Evolutionary conservation across 1,139 yeast species (phyloP), one percentile per base, ranked within the genome.

Genomic region (Candida sanyaensis): DNA sequence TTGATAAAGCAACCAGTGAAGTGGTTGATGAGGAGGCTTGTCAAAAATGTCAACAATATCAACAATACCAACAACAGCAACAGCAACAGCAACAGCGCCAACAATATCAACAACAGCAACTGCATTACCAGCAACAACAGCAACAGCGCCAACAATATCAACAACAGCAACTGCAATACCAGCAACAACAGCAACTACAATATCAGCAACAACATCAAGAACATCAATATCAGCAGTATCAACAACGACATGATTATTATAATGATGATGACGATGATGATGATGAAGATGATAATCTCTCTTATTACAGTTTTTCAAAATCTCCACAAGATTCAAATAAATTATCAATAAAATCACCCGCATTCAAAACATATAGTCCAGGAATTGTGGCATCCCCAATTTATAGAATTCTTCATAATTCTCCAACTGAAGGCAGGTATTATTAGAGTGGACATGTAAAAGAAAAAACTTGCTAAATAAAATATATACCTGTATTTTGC

Each of bases 11-110:
- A 7, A 23, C 46, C 21, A 43, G 29, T 17, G 53, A 44, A 7
- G 49, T 53, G 6, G 36, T 42, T 31, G 55, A 50, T 12, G 50
- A 53, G 37, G 53, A 45, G 21, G 3, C 21, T 17, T 17, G 21
- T 17, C 21, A 17, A 17, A 17, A 17, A 17, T 17, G 21, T 17
- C 21, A 17, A 17, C 21, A 17, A 17, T 17, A 17, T 17, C 21
- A 17, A 17, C 21, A 17, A 17, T 17, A 17, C 3, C 21, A 17
- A 17, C 21, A 17, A 17, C 3, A 17, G 2, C 21, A 17, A 17
- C 21, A 17, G 3, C 3, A 17, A n/a, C n/a, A n/a, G n/a, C n/a
- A n/a, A n/a, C n/a, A n/a, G n/a, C n/a, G n/a, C 3, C 21, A 17
- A 17, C 21, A 17, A 17, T 17, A 17, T 17, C 21, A 17, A 17